Evolutionary conservation across 2,329 filamentous ascomycete species (phyloP), one percentile per base, ranked within the genome.

Genomic region (Rugonectria rugulosa): DNA sequence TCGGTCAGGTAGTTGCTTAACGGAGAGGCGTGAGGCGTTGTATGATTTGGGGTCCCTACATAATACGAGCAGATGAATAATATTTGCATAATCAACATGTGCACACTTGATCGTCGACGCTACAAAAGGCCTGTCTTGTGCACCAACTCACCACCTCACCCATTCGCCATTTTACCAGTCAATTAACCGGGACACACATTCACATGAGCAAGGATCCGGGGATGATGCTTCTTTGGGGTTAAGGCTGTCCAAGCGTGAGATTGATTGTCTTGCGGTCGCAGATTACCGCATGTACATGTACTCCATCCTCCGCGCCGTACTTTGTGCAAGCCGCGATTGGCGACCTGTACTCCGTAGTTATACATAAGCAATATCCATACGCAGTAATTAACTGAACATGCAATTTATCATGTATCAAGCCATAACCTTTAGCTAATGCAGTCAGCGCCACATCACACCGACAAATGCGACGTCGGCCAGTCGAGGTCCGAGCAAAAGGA

Each of bases 211-310:
- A 21, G 34, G 53, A n/a, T 34, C 23, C 46, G 46, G 46, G 46
- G 17, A 41, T 49, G n/a, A 34, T 49, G 12, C 46, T 49, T 40
- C 20, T 40, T 40, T 40, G 23, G 37, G 37, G 37, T 23, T n/a
- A n/a, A n/a, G n/a, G n/a, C n/a, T n/a, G n/a, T n/a, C n/a, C n/a
- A n/a, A n/a, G n/a, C n/a, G n/a, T n/a, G n/a, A n/a, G n/a, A n/a
- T n/a, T n/a, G n/a, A n/a, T n/a, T n/a, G n/a, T n/a, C n/a, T n/a
- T n/a, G 17, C 43, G 31, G 31, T n/a, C 43, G 11, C 24, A 15
- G 12, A 15, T 46, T 11, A 21, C 43, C 34, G 15, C 46, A 36
- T 44, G 42, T 41, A n/a, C n/a, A 34, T 14, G 31, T 27, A 27
- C 24, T 27, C 11, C 24, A 27, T 27, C 6, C 11, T 6, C 24